Evolutionary conservation across 192 early-diverging fungal genomes (phyloP).

Genomic region (Umbelopsis sp.): DNA sequence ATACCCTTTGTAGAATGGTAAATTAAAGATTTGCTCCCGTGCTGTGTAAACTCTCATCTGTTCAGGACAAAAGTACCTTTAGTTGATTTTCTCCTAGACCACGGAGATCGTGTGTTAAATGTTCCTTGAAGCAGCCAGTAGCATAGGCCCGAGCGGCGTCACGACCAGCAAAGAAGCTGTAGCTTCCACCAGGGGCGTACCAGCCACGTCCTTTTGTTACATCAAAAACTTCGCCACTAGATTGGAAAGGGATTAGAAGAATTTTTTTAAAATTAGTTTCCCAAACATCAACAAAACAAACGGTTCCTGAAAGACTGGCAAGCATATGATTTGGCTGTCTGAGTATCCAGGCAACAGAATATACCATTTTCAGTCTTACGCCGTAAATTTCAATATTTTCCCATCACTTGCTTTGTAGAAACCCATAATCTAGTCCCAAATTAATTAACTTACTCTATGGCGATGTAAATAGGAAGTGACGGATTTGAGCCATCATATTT

Average conservation of each 20-base stretch:
- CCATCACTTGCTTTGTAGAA: background rate
- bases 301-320: background rate
- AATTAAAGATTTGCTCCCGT: no score
- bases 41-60: no score
- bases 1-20: slow-evolving; percentile 50
- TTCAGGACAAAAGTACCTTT: slow-evolving; percentile 47
- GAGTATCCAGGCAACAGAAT: background rate
- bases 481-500: slow-evolving; percentile 86
- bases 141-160: slow-evolving; percentile 94
- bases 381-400: background rate
- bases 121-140: slow-evolving; percentile 93
- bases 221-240: slow-evolving; percentile 92
- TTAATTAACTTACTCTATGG: slow-evolving; percentile 66
- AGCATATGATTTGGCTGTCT: background rate
- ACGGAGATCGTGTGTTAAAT: slow-evolving; percentile 92
- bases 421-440: background rate
- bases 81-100: slow-evolving; percentile 78
- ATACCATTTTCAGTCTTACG: slow-evolving; percentile 3
- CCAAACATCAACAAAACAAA: slow-evolving; percentile 7
- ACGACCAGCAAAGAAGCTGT: slow-evolving; percentile 86
- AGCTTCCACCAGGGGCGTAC: slow-evolving; percentile 84
- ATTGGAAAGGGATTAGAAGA: background rate
- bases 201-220: slow-evolving; percentile 75
- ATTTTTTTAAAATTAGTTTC: background rate
- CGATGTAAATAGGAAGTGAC: slow-evolving; percentile 83